Base-by-base conservation (phyloP, 2,329 filamentous ascomycete species). In the Eutypella sp. region DNA sequence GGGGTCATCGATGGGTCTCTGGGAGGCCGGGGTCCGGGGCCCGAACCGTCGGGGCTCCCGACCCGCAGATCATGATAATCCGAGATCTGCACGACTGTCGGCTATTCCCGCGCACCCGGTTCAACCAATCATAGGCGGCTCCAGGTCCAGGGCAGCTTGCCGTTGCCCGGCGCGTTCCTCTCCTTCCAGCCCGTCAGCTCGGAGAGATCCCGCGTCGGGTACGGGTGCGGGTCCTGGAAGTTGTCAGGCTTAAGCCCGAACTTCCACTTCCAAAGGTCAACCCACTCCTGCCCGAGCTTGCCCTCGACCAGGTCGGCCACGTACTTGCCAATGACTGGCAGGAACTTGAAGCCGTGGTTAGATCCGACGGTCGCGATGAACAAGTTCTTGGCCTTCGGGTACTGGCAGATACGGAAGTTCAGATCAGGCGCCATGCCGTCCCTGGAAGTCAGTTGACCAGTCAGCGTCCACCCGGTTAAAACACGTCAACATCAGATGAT, bases 281-380 rank as follows among this genome's bases (percentile, higher is more conserved):
- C 55, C 44, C 73, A 56, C 29, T 70, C 68, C 3, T 63, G 20
- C 67, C 66, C 54, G 24, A 75, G 59, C 9, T 52, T 64, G 3
- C 68, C 67, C 53, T 74, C 66, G 9, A 75, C 51, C 9, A 68
- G 67, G 49, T 72, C 68, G 20, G 73, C 68, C 47, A 75, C 62
- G 53, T 71, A 71, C 43, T 73, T 69, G n/a, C 72, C 72, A 10
- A 75, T 56, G 11, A 74, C 67, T 15, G 72, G 72, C 58, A 75
- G 63, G 62, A 75, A 75, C 47, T 75, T 75, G 57, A 66, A 75
- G 11, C 58, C 72, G 48, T 76, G 73, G 13, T 72, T 72, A 47
- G 68, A 72, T 27, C 71, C 72, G 27, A 72, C 71, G 1, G 71
- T 75, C 7, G 71, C 73, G 40, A 75, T 53, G 58, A 74, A 72